A percentile compares a stretch with the other conserved stretches of the same genome.
phyloP scores from a whole-genome alignment of 2,329 filamentous ascomycete genomes.

The Boeremia lycopersici region DNA sequence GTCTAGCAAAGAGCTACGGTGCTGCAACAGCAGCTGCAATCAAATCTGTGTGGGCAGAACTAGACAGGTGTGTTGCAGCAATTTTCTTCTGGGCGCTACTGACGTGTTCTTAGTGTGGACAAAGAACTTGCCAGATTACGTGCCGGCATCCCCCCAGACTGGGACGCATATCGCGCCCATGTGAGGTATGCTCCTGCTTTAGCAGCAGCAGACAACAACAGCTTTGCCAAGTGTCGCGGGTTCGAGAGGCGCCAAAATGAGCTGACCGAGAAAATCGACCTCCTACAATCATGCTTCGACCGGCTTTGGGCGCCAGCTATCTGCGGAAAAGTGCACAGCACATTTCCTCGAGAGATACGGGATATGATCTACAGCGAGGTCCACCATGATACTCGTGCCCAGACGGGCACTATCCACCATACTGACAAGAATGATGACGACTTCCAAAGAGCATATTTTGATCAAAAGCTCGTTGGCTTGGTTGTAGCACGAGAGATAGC shows the following conservation, averaged over 20 bases:
- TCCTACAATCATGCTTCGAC: neutral
- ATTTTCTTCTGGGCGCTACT: neutral
- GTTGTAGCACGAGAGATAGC: neutral
- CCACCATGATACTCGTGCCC: neutral
- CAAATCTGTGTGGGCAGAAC: neutral
- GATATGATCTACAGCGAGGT: neutral
- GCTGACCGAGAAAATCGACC: neutral
- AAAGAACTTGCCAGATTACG: neutral
- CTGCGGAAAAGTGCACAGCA: neutral
- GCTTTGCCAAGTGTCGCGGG: neutral
- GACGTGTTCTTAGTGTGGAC: neutral
- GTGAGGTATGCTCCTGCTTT: neutral
- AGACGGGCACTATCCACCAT: neutral
- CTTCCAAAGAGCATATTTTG: neutral
- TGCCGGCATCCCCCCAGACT: neutral
- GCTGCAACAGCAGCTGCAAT: neutral
- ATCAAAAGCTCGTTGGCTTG: neutral
- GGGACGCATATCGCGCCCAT: too few species aligned
- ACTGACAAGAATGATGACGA: neutral
- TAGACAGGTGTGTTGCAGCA: neutral
- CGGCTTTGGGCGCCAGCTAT: neutral
- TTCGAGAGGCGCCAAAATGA: neutral
- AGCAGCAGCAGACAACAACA: neutral
- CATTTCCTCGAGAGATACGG: neutral
- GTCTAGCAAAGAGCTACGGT: neutral